These are phyloP conservation scores for Apostasia ramifera DNA, from an alignment of 106 monocot species.

Conservation along the genomic window DNA sequence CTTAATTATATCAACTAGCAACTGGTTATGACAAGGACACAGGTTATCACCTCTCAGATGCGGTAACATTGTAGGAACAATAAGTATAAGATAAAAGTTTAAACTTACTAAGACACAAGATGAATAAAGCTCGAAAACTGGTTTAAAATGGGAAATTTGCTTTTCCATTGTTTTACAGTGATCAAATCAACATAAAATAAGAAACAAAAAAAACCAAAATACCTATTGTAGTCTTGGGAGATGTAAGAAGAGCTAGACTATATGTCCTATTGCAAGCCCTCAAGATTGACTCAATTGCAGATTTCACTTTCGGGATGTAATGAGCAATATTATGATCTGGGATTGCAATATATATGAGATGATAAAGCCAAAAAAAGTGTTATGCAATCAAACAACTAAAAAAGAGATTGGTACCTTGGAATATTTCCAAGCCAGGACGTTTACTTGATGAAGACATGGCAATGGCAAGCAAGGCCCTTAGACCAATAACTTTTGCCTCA, in stretches of 20 bases:
- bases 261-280: slow-evolving; percentile 86
- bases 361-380: slow-evolving; percentile 2
- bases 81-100: too few species aligned
- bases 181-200: too few species aligned
- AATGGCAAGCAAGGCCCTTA: slow-evolving; percentile 86
- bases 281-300: slow-evolving; percentile 87
- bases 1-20: too few species aligned
- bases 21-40: too few species aligned
- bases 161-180: too few species aligned
- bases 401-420: slow-evolving; percentile 40
- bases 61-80: too few species aligned
- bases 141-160: too few species aligned
- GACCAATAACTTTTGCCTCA: slow-evolving; percentile 97
- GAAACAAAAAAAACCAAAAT: slow-evolving; percentile 4
- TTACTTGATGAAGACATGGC: slow-evolving; percentile 79
- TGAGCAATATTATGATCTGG: slow-evolving; percentile 70
- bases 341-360: slow-evolving; percentile 6
- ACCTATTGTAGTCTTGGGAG: slow-evolving; percentile 82
- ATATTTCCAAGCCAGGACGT: slow-evolving; percentile 56
- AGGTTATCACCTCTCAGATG: too few species aligned
- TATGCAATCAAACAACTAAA: neutral
- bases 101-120: too few species aligned
- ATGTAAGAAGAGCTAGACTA: slow-evolving; percentile 85
- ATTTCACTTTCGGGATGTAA: slow-evolving; percentile 83
- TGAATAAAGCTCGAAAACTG: too few species aligned